phyloP scores from a whole-genome alignment of 1,139 yeast species.

The Candida pseudoviswanathii region DNA sequence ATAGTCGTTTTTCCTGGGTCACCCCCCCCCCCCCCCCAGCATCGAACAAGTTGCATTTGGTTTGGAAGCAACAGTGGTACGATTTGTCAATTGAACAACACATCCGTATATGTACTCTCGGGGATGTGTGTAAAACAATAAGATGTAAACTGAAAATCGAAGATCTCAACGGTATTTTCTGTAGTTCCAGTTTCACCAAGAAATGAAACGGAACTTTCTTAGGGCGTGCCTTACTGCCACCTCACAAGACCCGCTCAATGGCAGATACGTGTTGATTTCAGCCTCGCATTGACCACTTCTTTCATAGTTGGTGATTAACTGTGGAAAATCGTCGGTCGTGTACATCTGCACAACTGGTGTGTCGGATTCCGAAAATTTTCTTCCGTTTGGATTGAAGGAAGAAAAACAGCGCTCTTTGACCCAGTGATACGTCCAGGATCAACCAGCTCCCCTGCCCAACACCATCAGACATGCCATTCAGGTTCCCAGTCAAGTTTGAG shows the following conservation, averaged over 20 bases:
- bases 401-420: too few relatives aligned
- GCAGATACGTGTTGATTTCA: too few relatives aligned
- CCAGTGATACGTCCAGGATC: too few relatives aligned
- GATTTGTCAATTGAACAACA: background rate
- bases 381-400: background rate
- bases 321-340: background rate
- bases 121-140: background rate
- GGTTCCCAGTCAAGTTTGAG: slow-evolving; percentile 48
- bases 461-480: slow-evolving; percentile 34
- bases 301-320: too few relatives aligned
- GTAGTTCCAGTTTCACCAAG: background rate
- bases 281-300: too few relatives aligned
- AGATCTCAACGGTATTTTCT: slow-evolving; percentile 5
- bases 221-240: background rate
- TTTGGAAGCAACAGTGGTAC: too few relatives aligned
- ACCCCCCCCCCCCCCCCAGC: background rate
- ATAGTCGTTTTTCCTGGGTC: background rate
- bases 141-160: background rate
- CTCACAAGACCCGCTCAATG: too few relatives aligned
- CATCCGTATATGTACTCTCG: background rate
- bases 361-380: background rate
- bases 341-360: background rate
- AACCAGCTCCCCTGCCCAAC: too few relatives aligned
- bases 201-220: background rate
- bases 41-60: background rate